phyloP scores from a whole-genome alignment of 306 rosid genomes.

The Pueraria montana region DNA sequence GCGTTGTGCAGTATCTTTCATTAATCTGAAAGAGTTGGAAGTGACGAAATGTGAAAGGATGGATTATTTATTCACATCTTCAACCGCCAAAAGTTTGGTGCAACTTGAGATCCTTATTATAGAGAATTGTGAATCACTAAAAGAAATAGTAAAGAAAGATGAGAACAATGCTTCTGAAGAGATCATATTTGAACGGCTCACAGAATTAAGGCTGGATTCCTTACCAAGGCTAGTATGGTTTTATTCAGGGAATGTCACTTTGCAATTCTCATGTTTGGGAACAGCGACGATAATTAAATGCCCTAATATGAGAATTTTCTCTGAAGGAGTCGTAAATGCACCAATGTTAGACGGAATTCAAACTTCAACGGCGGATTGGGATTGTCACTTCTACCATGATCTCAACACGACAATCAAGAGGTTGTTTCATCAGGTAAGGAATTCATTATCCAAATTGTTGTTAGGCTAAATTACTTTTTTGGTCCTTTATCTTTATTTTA shows the following conservation, averaged over 20 bases:
- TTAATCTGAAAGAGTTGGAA: not conserved
- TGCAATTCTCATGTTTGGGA: conserved; percentile 1
- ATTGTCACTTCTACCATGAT: not conserved
- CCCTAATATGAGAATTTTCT: conserved; percentile 29
- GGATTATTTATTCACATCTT: conserved; percentile 22
- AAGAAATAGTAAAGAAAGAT: not conserved
- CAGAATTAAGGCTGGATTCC: not conserved
- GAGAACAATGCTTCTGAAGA: not conserved
- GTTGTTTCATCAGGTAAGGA: not conserved
- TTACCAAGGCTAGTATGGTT: not conserved
- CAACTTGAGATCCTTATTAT: not conserved
- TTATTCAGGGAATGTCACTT: conserved; percentile 35
- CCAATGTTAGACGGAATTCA: not conserved
- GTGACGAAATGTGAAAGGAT: rapidly evolving
- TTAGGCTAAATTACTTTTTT: too few relatives aligned
- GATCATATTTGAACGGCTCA: conserved; percentile 21
- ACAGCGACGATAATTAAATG: not conserved
- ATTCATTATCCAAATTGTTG: not conserved
- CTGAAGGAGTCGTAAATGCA: not conserved
- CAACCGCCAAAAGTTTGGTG: conserved; percentile 37
- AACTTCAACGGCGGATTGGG: not conserved
- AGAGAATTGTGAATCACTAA: not conserved
- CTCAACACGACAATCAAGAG: not conserved
- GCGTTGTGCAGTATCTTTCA: not conserved
- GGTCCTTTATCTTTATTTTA: too few relatives aligned